Evolutionary conservation across 495 filamentous ascomycete genomes (phyloP).

Genomic region (Chlorociboria aeruginascens): DNA sequence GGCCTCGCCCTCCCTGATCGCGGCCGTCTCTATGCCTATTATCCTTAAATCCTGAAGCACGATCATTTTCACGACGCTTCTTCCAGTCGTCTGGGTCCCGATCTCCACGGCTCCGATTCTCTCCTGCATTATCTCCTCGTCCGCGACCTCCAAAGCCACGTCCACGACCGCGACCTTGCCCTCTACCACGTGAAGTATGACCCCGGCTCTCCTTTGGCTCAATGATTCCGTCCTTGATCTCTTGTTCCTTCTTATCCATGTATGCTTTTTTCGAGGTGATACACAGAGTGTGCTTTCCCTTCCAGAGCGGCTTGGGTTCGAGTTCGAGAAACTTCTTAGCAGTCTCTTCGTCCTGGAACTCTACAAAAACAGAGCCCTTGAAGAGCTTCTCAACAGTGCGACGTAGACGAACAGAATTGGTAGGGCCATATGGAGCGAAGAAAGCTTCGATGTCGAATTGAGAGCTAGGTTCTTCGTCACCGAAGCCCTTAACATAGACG

Average conservation of each 20-base stretch:
- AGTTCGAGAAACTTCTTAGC: conserved; percentile 66
- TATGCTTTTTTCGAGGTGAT: conserved; percentile 87
- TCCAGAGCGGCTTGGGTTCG: conserved; percentile 72
- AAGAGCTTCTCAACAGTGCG: conserved; percentile 57
- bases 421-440: conserved; percentile 67
- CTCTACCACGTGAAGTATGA: background rate
- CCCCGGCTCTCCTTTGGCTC: conserved; percentile 29
- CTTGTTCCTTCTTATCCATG: conserved; percentile 59
- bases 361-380: conserved; percentile 93
- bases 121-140: conserved; percentile 6
- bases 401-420: conserved; percentile 78
- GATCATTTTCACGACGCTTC: conserved; percentile 52
- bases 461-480: conserved; percentile 59
- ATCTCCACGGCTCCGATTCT: conserved; percentile 10
- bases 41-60: conserved; percentile 46
- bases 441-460: conserved; percentile 92
- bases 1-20: conserved; percentile 23
- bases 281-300: conserved; percentile 54
- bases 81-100: conserved; percentile 54
- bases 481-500: conserved; percentile 72
- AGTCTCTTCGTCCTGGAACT: conserved; percentile 66
- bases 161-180: conserved; percentile 18
- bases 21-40: conserved; percentile 20
- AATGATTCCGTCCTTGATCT: conserved; percentile 63
- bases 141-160: conserved; percentile 19